Conservation (phyloP, 306 rosid genomes). For the Psophocarpus tetragonolobus region DNA sequence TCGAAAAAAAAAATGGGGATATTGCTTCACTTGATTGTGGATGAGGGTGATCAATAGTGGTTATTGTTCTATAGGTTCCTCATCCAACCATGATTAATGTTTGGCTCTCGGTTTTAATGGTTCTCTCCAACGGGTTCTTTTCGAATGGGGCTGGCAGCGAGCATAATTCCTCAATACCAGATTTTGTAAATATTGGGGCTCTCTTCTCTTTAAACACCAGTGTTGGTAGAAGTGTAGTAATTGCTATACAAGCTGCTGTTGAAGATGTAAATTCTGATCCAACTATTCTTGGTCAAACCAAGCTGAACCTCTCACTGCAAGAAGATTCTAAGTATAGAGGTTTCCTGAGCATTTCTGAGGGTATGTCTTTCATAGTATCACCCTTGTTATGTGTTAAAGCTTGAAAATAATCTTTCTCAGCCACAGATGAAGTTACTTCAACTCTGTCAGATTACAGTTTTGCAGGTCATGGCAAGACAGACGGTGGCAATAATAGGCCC, state of each 20-base stretch:
- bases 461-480: slow-evolving; percentile 70
- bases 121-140: slow-evolving; percentile 46
- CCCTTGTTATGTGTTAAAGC: background rate
- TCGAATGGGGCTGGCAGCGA: slow-evolving; percentile 45
- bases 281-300: slow-evolving; percentile 60
- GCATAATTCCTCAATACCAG: slow-evolving; percentile 56
- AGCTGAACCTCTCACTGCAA: slow-evolving; percentile 50
- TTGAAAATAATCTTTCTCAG: slow-evolving; percentile 14
- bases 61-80: slow-evolving; percentile 28
- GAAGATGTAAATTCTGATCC: slow-evolving; percentile 86
- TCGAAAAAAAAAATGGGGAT: background rate
- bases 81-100: slow-evolving; percentile 46
- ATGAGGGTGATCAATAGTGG: slow-evolving; percentile 29
- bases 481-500: slow-evolving; percentile 96
- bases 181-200: slow-evolving; percentile 65
- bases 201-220: slow-evolving; percentile 59
- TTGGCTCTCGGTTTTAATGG: slow-evolving; percentile 51
- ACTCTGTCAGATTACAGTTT: slow-evolving; percentile 55
- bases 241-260: slow-evolving; percentile 72
- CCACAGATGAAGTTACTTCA: slow-evolving; percentile 2
- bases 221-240: slow-evolving; percentile 59
- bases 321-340: slow-evolving; percentile 85
- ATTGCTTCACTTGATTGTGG: slow-evolving; percentile 32
- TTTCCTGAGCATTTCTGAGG: slow-evolving; percentile 78
- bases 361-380: slow-evolving; percentile 49